Conservation (phyloP, 2,329 filamentous ascomycete genomes). For the Helotiales sp. region DNA sequence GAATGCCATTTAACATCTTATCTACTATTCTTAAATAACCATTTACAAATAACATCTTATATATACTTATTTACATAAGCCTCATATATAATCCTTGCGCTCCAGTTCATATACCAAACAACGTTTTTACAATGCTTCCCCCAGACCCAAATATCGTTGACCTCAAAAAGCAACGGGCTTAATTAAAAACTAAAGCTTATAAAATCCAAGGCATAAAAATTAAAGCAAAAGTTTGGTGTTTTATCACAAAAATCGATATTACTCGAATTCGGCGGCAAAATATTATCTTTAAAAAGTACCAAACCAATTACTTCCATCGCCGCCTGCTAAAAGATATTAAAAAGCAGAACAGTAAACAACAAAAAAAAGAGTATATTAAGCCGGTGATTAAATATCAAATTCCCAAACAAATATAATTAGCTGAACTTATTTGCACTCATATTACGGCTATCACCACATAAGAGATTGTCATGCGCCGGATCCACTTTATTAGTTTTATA, state of each 20-base stretch:
- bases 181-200: background rate
- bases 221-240: too few relatives aligned
- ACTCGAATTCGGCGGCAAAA: background rate
- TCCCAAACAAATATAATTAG: too few relatives aligned
- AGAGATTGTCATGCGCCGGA: too few relatives aligned
- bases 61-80: background rate
- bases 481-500: too few relatives aligned
- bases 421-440: too few relatives aligned
- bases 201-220: background rate
- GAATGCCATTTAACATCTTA: conserved; percentile 29
- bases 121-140: background rate
- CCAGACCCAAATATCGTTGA: too few relatives aligned
- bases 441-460: too few relatives aligned
- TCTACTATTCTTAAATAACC: conserved; percentile 31
- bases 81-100: background rate
- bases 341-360: background rate
- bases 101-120: background rate
- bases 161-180: background rate
- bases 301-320: too few relatives aligned
- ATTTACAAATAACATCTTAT: too few relatives aligned
- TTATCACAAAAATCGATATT: background rate
- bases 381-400: too few relatives aligned
- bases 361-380: too few relatives aligned
- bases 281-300: background rate
- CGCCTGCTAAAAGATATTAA: background rate